phyloP scores from a whole-genome alignment of 257 asterid species.

The Solanum dulcamara region DNA sequence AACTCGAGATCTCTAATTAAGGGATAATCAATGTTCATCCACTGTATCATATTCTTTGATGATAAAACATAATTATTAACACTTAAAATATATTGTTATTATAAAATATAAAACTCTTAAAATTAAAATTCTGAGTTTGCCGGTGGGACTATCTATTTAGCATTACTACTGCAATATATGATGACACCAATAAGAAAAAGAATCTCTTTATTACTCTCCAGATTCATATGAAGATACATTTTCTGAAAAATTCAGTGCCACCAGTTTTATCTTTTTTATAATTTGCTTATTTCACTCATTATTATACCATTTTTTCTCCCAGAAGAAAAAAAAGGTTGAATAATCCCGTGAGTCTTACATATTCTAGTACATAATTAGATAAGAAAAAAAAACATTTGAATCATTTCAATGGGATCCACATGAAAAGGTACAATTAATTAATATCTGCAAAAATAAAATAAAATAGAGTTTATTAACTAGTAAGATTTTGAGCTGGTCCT shows the following conservation, averaged over 20 bases:
- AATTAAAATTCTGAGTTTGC: too few relatives aligned
- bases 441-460: not conserved
- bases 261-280: not conserved
- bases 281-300: not conserved
- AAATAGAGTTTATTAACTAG: not conserved
- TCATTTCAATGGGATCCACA: not conserved
- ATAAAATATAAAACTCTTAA: too few relatives aligned
- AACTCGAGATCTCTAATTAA: too few relatives aligned
- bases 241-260: conserved; percentile 14
- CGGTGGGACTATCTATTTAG: too few relatives aligned
- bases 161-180: not conserved
- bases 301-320: not conserved
- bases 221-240: conserved; percentile 9
- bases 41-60: too few relatives aligned
- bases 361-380: not conserved
- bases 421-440: not conserved
- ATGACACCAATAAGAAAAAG: not conserved
- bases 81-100: too few relatives aligned
- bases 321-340: not conserved
- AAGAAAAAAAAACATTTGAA: not conserved
- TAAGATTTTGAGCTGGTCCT: not conserved
- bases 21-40: too few relatives aligned
- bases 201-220: conserved; percentile 5
- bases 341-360: not conserved
- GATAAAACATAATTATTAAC: too few relatives aligned